Evolutionary conservation across 2,329 filamentous ascomycete genomes (phyloP), one percentile per base, ranked within the genome.

Genomic region (Colletotrichum phormii): DNA sequence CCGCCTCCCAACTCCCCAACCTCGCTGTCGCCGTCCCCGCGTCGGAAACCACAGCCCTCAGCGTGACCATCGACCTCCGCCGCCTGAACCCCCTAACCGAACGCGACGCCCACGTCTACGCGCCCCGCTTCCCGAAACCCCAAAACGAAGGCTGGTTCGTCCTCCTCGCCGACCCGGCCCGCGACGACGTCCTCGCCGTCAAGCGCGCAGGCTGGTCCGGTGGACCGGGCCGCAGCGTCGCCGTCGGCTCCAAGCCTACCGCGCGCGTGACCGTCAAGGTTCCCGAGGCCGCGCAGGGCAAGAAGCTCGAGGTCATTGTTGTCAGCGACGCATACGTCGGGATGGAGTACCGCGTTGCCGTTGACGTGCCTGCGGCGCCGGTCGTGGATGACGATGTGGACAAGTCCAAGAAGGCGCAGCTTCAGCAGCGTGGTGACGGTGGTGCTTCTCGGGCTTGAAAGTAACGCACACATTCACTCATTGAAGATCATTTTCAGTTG

Each of bases 111-210:
- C 90, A 93, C 73, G 93, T 98, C 79, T 98, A 92, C 77, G 95
- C 97, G 0, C 96, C 97, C 3, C 89, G 90, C 26, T 98, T 97
- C 83, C 96, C 96, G 1, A 99, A 99, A 83, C 91, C 95, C 18
- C 97, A 99, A 82, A 97, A 91, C 0, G 97, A 99, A 79, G 95
- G 95, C 0, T 98, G 92, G 89, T 98, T 99, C 81, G 90, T 97
- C 15, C 80, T 98, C 26, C 88, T 97, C 0, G 92, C 91, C 7
- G 91, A 93, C 77, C 78, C 89, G 2, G 85, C 85, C 0, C 88
- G 84, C 7, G 94, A 96, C 72, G 94, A 98, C 76, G 88, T 98
- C 51, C 82, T 98, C 4, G 96, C 93, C 3, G 86, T 99, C 75
- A 98, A 98, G 87, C 88, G 97, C 35, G 89, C 97, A 0, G 92